Conservation (phyloP, 1,284 basidiomycete species). For the Vanrija sp. region DNA sequence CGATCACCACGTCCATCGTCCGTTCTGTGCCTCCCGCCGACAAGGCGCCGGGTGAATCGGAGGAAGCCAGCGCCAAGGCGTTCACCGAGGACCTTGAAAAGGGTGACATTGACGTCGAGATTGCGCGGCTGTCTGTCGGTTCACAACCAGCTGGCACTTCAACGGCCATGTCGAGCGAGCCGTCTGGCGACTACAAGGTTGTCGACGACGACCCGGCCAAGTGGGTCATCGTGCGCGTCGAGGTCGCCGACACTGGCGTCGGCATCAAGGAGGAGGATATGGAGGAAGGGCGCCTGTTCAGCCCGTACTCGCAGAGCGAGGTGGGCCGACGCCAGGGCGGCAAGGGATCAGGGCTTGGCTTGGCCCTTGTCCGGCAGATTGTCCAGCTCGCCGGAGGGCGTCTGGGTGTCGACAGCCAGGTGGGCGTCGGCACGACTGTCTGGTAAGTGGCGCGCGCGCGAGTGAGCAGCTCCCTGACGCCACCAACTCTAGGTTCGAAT, state of each 20-base stretch:
- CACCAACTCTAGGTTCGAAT: too few relatives aligned
- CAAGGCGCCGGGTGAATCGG: too few relatives aligned
- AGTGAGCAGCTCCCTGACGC: not conserved
- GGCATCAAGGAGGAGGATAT: slow-evolving; percentile 70
- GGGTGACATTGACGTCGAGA: too few relatives aligned
- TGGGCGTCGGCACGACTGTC: slow-evolving; percentile 42
- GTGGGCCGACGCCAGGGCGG: slow-evolving; percentile 72
- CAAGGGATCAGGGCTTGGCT: slow-evolving; percentile 78
- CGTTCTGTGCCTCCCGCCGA: too few relatives aligned
- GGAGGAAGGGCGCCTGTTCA: slow-evolving; percentile 52
- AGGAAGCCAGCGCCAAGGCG: too few relatives aligned
- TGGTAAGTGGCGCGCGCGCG: slow-evolving; percentile 22
- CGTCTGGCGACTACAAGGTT: too few relatives aligned
- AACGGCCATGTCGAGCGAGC: too few relatives aligned
- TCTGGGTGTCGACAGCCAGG: slow-evolving; percentile 56
- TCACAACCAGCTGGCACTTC: too few relatives aligned
- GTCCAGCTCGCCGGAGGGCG: slow-evolving; percentile 77
- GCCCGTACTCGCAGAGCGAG: slow-evolving; percentile 49
- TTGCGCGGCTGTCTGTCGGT: too few relatives aligned
- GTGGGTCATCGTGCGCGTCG: slow-evolving; percentile 63
- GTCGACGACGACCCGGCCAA: too few relatives aligned
- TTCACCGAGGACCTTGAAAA: too few relatives aligned
- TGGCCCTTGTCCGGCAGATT: slow-evolving; percentile 81
- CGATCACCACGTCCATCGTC: too few relatives aligned
- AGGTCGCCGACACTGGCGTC: slow-evolving; percentile 73